Base-by-base conservation (phyloP, 2,329 filamentous ascomycete genomes). In the Exophiala dermatitidis region DNA sequence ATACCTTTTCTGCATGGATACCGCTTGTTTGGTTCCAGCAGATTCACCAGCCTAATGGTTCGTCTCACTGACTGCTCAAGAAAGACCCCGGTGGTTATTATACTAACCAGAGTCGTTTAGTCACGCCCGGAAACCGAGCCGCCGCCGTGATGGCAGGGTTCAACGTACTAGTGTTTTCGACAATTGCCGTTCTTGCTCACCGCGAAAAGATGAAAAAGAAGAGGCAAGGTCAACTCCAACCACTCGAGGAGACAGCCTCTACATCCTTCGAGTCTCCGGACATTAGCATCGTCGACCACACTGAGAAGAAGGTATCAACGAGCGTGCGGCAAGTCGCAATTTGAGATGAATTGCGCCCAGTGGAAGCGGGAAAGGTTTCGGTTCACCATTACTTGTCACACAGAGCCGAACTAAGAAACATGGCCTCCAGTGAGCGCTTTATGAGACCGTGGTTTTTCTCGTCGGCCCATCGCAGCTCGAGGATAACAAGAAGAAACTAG, bases 11-110 rank as follows among this genome's bases (percentile, higher is more conserved):
- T 2, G 55, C 54, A 19, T 57, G 54, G 54, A 53, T 57, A 26
- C 54, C 54, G n/a, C 47, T 57, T 29, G 54, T 57, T 33, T 57
- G 54, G 54, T 57, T 57, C 32, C 54, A 57, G 42, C 54, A 57
- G 38, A 33, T 57, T n/a, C 54, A 57, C 33, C 54, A 57, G 45
- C 54, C 54, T 5, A 46, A 57, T 48, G 54, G 54, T 57, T 32
- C 41, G 49, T 53, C 31, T 50, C 9, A 5, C 30, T 43, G 12
- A 19, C 45, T 28, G 2, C 2, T 32, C 6, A 34, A 10, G 6
- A 5, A 41, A 9, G 10, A 28, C 38, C 19, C 6, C 6, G 19
- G 3, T 5, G 6, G 12, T 6, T 26, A 5, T 28, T 41, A 5
- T 36, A 46, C 12, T 44, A 31, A 32, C 31, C 19, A 26, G 29